Evolutionary conservation across 2,329 filamentous ascomycete genomes (phyloP).

Genomic region (Cryphonectria naterciae): DNA sequence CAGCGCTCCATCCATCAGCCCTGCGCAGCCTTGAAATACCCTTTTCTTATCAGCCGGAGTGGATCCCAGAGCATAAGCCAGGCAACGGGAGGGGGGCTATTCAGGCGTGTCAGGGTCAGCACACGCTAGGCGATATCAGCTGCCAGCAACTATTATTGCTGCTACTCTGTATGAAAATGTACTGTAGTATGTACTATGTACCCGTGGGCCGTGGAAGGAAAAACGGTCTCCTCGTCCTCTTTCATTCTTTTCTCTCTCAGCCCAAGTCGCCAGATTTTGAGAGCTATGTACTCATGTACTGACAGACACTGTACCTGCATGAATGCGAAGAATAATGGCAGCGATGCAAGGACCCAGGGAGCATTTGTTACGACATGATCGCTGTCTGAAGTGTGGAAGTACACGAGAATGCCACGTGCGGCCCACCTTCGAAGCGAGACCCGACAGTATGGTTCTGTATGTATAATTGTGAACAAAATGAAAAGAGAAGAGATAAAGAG

Average conservation of each 20-base stretch:
- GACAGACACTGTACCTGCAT: neutral
- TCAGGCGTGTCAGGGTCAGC: neutral
- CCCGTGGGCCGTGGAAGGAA: too few species aligned
- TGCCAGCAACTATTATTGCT: neutral
- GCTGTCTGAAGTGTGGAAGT: neutral
- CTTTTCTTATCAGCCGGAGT: neutral
- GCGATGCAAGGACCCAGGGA: neutral
- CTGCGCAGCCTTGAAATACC: neutral
- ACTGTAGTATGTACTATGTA: too few species aligned
- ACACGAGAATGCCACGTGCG: neutral
- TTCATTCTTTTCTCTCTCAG: too few species aligned
- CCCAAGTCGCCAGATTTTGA: too few species aligned
- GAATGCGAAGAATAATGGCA: neutral
- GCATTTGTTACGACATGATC: neutral
- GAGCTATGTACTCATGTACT: too few species aligned
- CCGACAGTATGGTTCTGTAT: slow-evolving; percentile 3
- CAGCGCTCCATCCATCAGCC: neutral
- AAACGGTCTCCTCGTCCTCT: too few species aligned
- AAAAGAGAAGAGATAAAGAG: neutral
- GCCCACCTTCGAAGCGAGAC: neutral
- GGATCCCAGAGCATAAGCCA: neutral
- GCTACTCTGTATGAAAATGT: neutral
- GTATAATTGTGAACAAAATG: neutral
- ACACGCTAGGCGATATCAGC: slow-evolving; percentile 1
- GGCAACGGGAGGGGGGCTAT: neutral